These are phyloP conservation scores for Beauveria asiatica DNA, from an alignment of 2,329 filamentous ascomycete genomes.

Conservation along the genomic window DNA sequence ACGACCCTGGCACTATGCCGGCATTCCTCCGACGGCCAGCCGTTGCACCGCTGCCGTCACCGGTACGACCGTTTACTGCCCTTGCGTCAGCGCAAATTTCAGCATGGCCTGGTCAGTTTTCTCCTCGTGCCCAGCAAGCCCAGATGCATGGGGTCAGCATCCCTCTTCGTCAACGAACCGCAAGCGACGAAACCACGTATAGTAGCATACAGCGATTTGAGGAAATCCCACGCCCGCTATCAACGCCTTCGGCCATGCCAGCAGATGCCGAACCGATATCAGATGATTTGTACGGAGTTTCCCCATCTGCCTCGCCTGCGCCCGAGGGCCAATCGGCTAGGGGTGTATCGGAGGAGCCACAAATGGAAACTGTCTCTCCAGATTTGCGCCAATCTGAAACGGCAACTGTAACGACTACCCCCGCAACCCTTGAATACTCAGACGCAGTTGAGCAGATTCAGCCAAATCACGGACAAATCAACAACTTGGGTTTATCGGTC, in stretches of 20 bases:
- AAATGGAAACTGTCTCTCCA: neutral
- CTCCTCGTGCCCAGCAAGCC: neutral
- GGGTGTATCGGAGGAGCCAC: neutral
- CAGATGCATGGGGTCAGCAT: conserved; percentile 7
- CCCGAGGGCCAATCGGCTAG: neutral
- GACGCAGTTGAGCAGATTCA: conserved; percentile 15
- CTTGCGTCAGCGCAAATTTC: conserved; percentile 1
- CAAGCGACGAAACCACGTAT: conserved; percentile 27
- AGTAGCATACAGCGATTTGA: conserved; percentile 17
- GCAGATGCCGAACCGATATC: conserved; percentile 17
- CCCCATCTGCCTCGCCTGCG: conserved; percentile 35
- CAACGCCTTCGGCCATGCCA: conserved; percentile 20
- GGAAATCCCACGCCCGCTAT: conserved; percentile 22
- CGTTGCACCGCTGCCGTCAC: conserved; percentile 28
- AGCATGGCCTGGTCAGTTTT: conserved; percentile 10
- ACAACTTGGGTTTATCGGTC: conserved; percentile 17
- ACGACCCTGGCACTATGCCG: conserved; percentile 49
- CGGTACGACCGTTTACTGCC: conserved; percentile 15
- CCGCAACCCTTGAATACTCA: conserved; percentile 15
- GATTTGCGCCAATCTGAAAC: neutral
- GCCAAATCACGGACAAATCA: conserved; percentile 16
- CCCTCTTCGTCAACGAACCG: conserved; percentile 23
- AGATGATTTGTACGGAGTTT: conserved; percentile 39
- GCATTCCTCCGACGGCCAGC: conserved; percentile 45
- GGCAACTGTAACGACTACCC: neutral